phyloP scores from a whole-genome alignment of 2,329 filamentous ascomycete genomes.

The Thyridium curvatum region DNA sequence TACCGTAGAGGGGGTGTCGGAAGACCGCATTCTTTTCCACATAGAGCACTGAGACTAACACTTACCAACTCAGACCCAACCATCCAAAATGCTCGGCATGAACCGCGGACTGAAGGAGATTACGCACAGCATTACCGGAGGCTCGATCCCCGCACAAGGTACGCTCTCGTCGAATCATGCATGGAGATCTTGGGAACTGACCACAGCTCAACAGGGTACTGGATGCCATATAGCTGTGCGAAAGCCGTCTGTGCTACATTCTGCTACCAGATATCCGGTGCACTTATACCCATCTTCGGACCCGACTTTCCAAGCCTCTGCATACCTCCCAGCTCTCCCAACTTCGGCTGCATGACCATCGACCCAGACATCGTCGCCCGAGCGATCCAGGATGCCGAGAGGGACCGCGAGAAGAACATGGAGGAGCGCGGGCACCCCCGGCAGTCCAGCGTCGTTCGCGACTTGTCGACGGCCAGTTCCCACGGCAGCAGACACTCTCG shows the following conservation, averaged over 20 bases:
- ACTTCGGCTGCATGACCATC: conserved; percentile 63
- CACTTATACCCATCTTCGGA: conserved; percentile 86
- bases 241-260: conserved; percentile 85
- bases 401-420: conserved; percentile 28
- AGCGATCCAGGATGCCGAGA: conserved; percentile 43
- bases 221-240: conserved; percentile 88
- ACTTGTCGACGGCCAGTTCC: too few relatives aligned
- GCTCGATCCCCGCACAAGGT: conserved; percentile 87
- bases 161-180: conserved; percentile 18
- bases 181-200: not conserved
- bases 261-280: conserved; percentile 76
- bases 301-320: conserved; percentile 71
- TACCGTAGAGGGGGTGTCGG: not conserved
- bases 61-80: conserved; percentile 65
- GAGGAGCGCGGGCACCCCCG: conserved; percentile 9
- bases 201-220: conserved; percentile 67
- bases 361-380: conserved; percentile 45
- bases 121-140: conserved; percentile 90
- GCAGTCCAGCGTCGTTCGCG: conserved; percentile 5
- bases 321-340: conserved; percentile 53
- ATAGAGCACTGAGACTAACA: conserved; percentile 4
- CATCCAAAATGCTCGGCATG: conserved; percentile 71
- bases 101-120: conserved; percentile 86
- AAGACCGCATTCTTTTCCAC: not conserved
- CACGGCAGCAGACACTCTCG: too few relatives aligned